Base-by-base conservation (phyloP, 176 grass and related monocot species). In the Pharus latifolius region DNA sequence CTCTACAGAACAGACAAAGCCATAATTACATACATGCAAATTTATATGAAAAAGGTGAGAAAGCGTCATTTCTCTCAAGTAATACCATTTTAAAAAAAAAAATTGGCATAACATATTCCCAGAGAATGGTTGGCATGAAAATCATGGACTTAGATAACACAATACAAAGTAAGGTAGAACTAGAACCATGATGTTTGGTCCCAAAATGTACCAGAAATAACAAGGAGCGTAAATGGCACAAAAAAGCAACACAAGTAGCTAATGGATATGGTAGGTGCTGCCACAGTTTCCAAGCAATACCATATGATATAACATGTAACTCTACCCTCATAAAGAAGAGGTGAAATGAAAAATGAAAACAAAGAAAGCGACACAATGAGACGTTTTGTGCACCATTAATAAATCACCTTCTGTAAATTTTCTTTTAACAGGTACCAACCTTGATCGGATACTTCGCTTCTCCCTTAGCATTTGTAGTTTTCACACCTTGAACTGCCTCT, bases 401-500 rank as follows among this genome's bases (percentile, higher is more conserved):
- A 2, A 60, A 37, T 4, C 73, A 2, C 10, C 3, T 34, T 78
- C 20, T 7, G 14, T 35, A 20, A 26, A 20, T 16, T 63, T 43
- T 49, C 7, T 7, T 40, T 38, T 56, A n/a, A 23, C 41, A 15
- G 12, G 52, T 18, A 72, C 81, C 72, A 33, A 93, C 90, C 90
- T 99, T 99, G 55, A 99, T 91, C 50, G 95, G 95, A 78, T 99
- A 99, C 82, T 86, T 99, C 33, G 86, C 71, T 78, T 94, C 95
- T 29, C 90, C 90, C 69, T 72, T 91, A 15, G 79, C 22, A 41
- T 93, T 99, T 70, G 87, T 99, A 75, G 67, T 94, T 79, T 94
- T 99, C 27, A 99, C 87, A 78, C 81, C 66, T 83, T 83, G 95
- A 81, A 99, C 87, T 63, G 95, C 95, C 24, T 99, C 90, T 12